Base-by-base conservation (phyloP, 768 basidiomycete species). In the Pulveroboletus sp. region DNA sequence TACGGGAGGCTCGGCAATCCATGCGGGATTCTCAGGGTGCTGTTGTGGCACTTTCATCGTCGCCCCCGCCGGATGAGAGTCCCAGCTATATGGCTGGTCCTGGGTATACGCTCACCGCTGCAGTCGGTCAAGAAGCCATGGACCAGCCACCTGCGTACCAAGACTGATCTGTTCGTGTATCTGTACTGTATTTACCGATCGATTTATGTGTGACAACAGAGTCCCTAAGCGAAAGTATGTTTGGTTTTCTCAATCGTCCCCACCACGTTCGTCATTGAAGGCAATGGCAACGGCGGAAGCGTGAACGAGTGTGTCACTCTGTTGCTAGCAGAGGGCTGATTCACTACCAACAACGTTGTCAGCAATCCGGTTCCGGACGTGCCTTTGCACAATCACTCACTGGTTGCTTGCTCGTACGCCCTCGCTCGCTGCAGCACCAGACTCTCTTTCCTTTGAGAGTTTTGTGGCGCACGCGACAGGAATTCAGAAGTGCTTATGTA, bases 1-100 rank as follows among this genome's bases (percentile, higher is more conserved):
- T 63, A 42, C 69, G 80, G 37, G 70, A 60, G 46, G 76, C 75
- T 36, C 70, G 73, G 40, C 70, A 64, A 33, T 65, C 58, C 4
- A 61, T 45, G 5, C 49, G 9, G n/a, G 53, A n/a, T 16, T 35
- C 50, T 23, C 40, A 31, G 17, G 29, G 19, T 16, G 23, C 20
- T 2, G 14, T 35, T 0, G 29, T 6, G 29, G n/a, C 32, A 2
- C 17, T 4, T 16, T 6, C 24, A 5, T 4, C 29, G 3, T 50
- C 43, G 24, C 55, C 53, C 2, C 4, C 42, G 14, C 19, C n/a
- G 7, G 43, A 50, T 8, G 39, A 33, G 6, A 38, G 32, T 14
- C 34, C 39, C 1, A 5, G 3, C 6, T 20, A 45, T 8, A 69
- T 69, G 63, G 63, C 65, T 36, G 66, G 66, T 9, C 13, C 23